Conservation (phyloP, 2,329 filamentous ascomycete species). For the Zymoseptoria crescenta region DNA sequence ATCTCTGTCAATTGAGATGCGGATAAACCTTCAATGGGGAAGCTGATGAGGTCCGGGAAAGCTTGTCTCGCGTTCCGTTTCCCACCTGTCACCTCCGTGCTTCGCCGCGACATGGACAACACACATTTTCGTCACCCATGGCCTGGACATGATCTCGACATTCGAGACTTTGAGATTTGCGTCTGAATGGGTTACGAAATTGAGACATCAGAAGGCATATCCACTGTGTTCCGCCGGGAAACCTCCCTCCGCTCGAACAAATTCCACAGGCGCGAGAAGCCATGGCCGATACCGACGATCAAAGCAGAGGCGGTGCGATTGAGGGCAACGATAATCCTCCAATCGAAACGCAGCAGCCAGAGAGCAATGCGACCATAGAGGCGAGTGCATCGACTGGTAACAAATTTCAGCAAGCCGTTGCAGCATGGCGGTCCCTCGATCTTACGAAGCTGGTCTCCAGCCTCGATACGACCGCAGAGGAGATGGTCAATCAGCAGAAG, state of each 20-base stretch:
- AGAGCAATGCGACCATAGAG: conserved; percentile 29
- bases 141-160: neutral
- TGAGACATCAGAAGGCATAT: neutral
- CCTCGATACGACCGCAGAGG: conserved; percentile 88
- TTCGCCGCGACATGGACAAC: conserved; percentile 1
- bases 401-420: conserved; percentile 94
- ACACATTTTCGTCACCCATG: neutral
- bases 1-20: neutral
- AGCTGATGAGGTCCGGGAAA: neutral
- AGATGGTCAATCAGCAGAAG: conserved; percentile 85
- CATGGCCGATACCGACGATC: conserved; percentile 1
- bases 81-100: conserved; percentile 1
- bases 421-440: conserved; percentile 91
- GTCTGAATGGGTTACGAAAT: neutral
- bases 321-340: neutral
- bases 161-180: neutral
- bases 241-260: neutral
- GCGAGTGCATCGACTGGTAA: conserved; percentile 50
- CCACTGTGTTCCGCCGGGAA: neutral
- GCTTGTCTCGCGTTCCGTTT: neutral
- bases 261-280: neutral
- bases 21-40: neutral
- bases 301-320: conserved; percentile 2
- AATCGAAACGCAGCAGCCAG: conserved; percentile 3
- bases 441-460: conserved; percentile 73